phyloP scores from a whole-genome alignment of 805 yeast genomes.

The Wickerhamomyces chambardii region DNA sequence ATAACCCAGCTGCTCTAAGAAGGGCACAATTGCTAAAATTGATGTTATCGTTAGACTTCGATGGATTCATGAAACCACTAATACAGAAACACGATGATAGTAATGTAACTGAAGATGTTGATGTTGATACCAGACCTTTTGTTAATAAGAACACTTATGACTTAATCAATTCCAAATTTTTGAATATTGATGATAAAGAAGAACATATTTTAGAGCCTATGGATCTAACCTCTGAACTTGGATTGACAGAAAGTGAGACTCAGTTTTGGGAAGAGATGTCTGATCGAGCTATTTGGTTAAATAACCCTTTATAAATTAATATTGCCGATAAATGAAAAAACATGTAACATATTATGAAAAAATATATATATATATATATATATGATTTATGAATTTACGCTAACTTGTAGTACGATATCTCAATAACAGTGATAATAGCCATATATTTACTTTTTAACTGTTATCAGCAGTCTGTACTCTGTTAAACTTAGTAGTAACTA shows the following conservation, averaged over 20 bases:
- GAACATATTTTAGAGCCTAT: constrained; percentile 16
- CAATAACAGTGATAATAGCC: too few species aligned
- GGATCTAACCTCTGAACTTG: constrained; percentile 15
- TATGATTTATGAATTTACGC: too few species aligned
- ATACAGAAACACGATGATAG: constrained; percentile 51
- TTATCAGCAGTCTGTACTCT: too few species aligned
- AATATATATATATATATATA: too few species aligned
- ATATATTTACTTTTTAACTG: too few species aligned
- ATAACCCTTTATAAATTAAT: too few species aligned
- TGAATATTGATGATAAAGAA: constrained; percentile 19
- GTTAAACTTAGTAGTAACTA: too few species aligned
- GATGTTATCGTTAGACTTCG: constrained; percentile 58
- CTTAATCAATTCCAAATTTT: constrained; percentile 20
- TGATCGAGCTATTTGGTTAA: constrained; percentile 63
- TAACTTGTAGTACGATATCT: too few species aligned
- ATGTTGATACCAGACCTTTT: too few species aligned
- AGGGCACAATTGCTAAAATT: constrained; percentile 63
- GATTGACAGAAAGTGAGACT: constrained; percentile 30
- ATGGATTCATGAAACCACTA: constrained; percentile 51
- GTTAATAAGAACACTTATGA: constrained; percentile 19
- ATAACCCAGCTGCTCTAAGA: constrained; percentile 71
- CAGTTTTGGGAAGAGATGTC: constrained; percentile 74
- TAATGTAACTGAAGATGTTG: constrained; percentile 4
- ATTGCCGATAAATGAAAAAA: too few species aligned
- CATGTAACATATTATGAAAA: too few species aligned